phyloP scores from a whole-genome alignment of 495 filamentous ascomycete genomes.

The Chaetomium fimeti region DNA sequence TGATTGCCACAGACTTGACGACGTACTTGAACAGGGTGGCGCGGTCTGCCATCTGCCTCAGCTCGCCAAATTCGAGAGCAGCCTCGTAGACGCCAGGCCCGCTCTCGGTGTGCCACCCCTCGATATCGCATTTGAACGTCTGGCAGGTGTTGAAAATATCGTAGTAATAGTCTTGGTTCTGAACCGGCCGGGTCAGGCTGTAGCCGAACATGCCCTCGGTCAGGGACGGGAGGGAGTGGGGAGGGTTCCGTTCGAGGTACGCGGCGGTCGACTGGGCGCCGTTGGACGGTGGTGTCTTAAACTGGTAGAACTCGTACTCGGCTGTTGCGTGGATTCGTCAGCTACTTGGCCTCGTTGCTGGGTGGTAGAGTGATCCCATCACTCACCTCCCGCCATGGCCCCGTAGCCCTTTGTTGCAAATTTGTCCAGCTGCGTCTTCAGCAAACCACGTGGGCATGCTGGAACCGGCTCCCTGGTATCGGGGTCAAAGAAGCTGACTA shows the following conservation, averaged over 20 bases:
- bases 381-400: constrained; percentile 90
- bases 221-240: constrained; percentile 66
- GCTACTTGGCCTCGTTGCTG: neutral
- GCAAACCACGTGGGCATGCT: constrained; percentile 76
- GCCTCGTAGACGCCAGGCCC: constrained; percentile 96
- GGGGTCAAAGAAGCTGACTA: constrained; percentile 82
- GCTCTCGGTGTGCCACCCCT: constrained; percentile 97
- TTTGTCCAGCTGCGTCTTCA: constrained; percentile 68
- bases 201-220: constrained; percentile 99
- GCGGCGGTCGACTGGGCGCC: constrained; percentile 68
- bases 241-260: constrained; percentile 71
- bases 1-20: constrained; percentile 79
- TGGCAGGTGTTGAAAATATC: constrained; percentile 81
- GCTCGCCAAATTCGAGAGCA: constrained; percentile 82
- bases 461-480: constrained; percentile 67
- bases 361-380: neutral
- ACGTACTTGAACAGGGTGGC: constrained; percentile 93
- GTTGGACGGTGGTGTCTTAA: constrained; percentile 63
- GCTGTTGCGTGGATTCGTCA: constrained; percentile 49
- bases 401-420: constrained; percentile 61
- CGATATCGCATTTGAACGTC: constrained; percentile 77
- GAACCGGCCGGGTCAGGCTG: constrained; percentile 84
- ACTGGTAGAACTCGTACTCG: constrained; percentile 98
- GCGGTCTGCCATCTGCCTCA: constrained; percentile 83
- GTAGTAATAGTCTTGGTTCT: constrained; percentile 95